These are phyloP conservation scores for Cantharellus cinnabarinus DNA, from an alignment of 768 basidiomycete genomes.

Conservation along the genomic window DNA sequence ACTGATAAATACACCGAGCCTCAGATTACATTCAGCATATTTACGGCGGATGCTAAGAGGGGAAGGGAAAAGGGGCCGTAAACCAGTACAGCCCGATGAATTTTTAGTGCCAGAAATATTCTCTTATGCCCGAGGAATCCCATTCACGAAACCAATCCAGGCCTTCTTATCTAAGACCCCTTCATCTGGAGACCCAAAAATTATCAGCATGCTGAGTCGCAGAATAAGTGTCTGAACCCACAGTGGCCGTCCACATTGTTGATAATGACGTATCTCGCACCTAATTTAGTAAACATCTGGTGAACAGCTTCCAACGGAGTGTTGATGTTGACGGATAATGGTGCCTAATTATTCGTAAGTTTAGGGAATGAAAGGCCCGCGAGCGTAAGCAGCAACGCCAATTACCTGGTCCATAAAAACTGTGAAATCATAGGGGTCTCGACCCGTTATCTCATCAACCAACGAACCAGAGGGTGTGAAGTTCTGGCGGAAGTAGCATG, in stretches of 20 bases:
- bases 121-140: slow-evolving; percentile 19
- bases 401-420: slow-evolving; percentile 75
- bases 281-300: slow-evolving; percentile 85
- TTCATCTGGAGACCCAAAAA: slow-evolving; percentile 31
- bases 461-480: too few relatives aligned
- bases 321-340: slow-evolving; percentile 62
- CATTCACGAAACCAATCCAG: slow-evolving; percentile 73
- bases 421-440: slow-evolving; percentile 43
- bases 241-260: slow-evolving; percentile 67
- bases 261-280: slow-evolving; percentile 75
- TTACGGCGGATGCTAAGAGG: too few relatives aligned
- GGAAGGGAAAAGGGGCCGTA: too few relatives aligned
- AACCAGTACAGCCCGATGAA: too few relatives aligned
- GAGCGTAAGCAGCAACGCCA: slow-evolving; percentile 6
- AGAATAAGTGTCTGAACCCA: slow-evolving; percentile 19
- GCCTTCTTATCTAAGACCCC: slow-evolving; percentile 88
- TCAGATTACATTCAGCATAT: too few relatives aligned
- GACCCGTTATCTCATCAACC: not conserved
- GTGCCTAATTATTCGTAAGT: slow-evolving; percentile 33
- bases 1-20: too few relatives aligned
- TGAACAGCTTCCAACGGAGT: slow-evolving; percentile 84
- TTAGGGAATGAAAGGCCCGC: not conserved
- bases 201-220: not conserved
- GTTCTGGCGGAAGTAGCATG: too few relatives aligned
- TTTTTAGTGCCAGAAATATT: too few relatives aligned